phyloP scores from a whole-genome alignment of 495 filamentous ascomycete genomes.

The Xylaria curta region DNA sequence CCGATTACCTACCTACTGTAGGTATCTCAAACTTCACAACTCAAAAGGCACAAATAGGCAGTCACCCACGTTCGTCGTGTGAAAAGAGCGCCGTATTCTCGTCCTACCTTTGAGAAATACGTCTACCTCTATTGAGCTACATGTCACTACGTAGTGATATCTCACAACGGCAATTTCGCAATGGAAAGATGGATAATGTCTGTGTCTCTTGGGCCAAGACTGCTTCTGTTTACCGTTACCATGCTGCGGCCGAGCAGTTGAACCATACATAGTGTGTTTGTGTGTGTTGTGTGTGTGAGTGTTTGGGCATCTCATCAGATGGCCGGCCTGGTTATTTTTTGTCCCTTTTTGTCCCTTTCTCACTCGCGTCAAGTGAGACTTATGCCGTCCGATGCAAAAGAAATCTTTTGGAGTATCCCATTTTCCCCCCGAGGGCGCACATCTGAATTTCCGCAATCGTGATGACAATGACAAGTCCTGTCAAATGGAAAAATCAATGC shows the following conservation, averaged over 20 bases:
- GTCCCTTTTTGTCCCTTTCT: conserved; percentile 27
- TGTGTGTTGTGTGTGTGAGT: conserved; percentile 22
- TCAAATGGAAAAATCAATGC: conserved; percentile 39
- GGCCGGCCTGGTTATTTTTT: conserved; percentile 37
- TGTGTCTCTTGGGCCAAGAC: conserved; percentile 39
- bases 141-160: conserved; percentile 1
- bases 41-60: not conserved
- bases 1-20: too few species aligned
- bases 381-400: conserved; percentile 35
- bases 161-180: not conserved
- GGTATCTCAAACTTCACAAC: not conserved
- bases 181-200: conserved; percentile 30
- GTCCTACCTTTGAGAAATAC: not conserved
- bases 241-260: conserved; percentile 28
- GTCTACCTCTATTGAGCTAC: conserved; percentile 1
- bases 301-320: conserved; percentile 33
- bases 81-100: not conserved
- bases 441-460: conserved; percentile 36
- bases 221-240: conserved; percentile 36
- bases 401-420: conserved; percentile 45
- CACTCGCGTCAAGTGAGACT: conserved; percentile 15
- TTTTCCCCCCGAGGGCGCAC: conserved; percentile 40
- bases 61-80: not conserved
- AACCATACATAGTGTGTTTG: conserved; percentile 2
- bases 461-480: conserved; percentile 30